Percentiles rank a stretch among this genome's conserved stretches.
These are phyloP conservation scores for Tolypocladium endophyticum DNA, from an alignment of 2,329 filamentous ascomycete genomes.

Conservation along the genomic window DNA sequence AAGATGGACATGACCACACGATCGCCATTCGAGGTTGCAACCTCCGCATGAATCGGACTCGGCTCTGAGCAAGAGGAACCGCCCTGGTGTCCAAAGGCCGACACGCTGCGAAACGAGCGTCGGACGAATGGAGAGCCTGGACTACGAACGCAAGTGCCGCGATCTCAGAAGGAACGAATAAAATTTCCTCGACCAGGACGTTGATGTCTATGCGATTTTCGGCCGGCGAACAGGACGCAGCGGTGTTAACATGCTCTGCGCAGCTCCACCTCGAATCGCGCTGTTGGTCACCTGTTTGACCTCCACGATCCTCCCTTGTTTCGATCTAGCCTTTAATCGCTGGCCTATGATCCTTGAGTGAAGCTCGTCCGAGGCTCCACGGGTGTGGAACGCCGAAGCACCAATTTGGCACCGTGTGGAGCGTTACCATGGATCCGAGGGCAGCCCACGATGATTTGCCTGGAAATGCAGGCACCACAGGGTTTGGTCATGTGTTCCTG, in stretches of 20 bases:
- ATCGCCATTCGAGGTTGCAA: background rate
- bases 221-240: background rate
- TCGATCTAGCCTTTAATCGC: background rate
- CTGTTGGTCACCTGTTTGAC: background rate
- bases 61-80: background rate
- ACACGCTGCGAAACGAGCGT: background rate
- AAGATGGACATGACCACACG: too few species aligned
- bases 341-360: conserved; percentile 5
- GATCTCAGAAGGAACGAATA: background rate
- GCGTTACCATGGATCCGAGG: conserved; percentile 3
- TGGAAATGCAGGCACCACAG: conserved; percentile 14
- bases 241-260: background rate
- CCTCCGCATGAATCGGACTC: background rate
- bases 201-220: background rate
- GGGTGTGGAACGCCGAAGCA: background rate
- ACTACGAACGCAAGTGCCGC: background rate
- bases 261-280: background rate
- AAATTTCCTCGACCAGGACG: background rate
- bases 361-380: conserved; percentile 1
- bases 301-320: background rate
- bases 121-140: background rate
- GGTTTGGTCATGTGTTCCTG: conserved; percentile 1
- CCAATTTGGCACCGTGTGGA: conserved; percentile 24
- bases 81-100: background rate
- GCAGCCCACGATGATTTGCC: conserved; percentile 11